Evolutionary conservation across 495 filamentous ascomycete genomes (phyloP).

Genomic region (Aspergillus steynii): DNA sequence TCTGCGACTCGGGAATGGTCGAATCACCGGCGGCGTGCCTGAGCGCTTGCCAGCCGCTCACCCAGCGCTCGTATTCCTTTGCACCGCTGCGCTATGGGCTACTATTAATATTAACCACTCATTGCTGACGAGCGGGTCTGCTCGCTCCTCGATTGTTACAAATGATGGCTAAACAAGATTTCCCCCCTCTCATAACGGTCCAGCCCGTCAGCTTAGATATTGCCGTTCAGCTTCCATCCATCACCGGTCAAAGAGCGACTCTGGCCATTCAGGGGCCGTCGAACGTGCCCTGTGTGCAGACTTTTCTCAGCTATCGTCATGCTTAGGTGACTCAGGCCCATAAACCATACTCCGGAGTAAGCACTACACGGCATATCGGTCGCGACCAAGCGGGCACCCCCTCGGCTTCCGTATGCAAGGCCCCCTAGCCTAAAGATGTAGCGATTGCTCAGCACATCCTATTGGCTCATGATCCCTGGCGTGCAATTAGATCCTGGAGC

Average conservation of each 20-base stretch:
- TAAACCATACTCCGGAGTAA: background rate
- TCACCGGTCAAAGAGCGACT: background rate
- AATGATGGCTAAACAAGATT: background rate
- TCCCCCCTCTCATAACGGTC: background rate
- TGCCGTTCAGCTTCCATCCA: background rate
- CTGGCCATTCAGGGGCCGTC: background rate
- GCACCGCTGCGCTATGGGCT: slow-evolving; percentile 3
- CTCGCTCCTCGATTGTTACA: background rate
- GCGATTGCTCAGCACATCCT: background rate
- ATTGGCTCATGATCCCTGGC: background rate
- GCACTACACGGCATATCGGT: background rate
- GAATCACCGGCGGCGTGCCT: slow-evolving; percentile 11
- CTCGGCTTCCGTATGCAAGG: background rate
- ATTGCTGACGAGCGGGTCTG: background rate
- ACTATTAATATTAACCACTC: slow-evolving; percentile 3
- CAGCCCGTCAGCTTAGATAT: background rate
- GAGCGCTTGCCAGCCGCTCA: slow-evolving; percentile 8
- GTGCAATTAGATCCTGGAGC: background rate
- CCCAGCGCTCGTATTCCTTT: slow-evolving; percentile 13
- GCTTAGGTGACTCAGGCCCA: background rate
- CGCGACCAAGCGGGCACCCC: background rate
- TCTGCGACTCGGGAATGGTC: slow-evolving; percentile 3
- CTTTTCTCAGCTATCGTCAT: background rate
- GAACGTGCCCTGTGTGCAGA: background rate
- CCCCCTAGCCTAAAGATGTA: background rate